Evolutionary conservation across 179 eudicot genomes (phyloP).

Genomic region (Nepenthes alata): DNA sequence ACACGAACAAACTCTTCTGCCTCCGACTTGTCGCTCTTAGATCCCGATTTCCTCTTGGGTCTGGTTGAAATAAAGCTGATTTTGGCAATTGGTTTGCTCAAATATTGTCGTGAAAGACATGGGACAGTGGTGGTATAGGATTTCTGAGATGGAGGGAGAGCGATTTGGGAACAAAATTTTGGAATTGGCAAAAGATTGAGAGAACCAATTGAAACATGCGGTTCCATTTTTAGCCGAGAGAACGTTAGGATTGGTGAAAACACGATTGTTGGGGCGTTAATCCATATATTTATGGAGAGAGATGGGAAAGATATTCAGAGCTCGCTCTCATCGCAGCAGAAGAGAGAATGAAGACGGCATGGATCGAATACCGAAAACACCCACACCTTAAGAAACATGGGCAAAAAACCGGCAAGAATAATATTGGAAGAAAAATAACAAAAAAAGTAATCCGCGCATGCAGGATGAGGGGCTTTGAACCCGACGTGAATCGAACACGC

Average conservation of each 20-base stretch:
- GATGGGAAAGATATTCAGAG: no score
- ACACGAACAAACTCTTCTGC: slow-evolving; percentile 44
- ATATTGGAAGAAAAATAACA: no score
- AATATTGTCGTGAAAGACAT: slow-evolving; percentile 1
- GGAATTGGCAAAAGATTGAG: slow-evolving; percentile 7
- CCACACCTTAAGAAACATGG: no score
- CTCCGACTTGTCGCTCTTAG: slow-evolving; percentile 28
- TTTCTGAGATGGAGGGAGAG: background rate
- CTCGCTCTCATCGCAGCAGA: no score
- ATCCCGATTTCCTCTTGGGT: slow-evolving; percentile 23
- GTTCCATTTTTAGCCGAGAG: slow-evolving; percentile 1
- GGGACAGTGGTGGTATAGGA: slow-evolving; percentile 3
- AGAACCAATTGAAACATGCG: background rate
- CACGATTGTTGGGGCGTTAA: background rate
- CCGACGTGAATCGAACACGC: no score
- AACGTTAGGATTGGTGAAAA: no score
- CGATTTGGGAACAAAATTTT: background rate
- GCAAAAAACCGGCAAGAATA: no score
- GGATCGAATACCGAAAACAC: no score
- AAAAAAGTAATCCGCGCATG: no score
- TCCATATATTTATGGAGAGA: background rate
- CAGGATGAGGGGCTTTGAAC: no score
- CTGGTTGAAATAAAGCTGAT: slow-evolving; percentile 25
- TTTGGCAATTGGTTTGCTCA: slow-evolving; percentile 10
- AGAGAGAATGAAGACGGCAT: no score